Evolutionary conservation across 495 filamentous ascomycete genomes (phyloP).

Genomic region (Penicillium simplicissimum): DNA sequence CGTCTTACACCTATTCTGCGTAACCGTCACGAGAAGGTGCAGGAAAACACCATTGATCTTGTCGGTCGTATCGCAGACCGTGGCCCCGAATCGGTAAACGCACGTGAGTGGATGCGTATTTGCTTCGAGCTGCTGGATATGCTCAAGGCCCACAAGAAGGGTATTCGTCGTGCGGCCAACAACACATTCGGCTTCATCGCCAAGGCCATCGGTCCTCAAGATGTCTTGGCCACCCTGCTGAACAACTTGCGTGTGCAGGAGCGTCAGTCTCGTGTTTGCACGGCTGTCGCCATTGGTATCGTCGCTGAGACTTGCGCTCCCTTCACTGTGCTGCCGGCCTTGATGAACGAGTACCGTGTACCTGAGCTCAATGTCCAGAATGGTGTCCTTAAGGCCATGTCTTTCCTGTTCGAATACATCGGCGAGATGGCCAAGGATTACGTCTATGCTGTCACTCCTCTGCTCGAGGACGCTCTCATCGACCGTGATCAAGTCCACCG

Average conservation of each 20-base stretch:
- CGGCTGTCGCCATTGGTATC: conserved; percentile 97
- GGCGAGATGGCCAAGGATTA: conserved; percentile 99
- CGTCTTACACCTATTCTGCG: conserved; percentile 95
- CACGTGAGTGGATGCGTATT: conserved; percentile 99
- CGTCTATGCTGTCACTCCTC: conserved; percentile 95
- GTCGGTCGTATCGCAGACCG: conserved; percentile 98
- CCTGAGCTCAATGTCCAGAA: conserved; percentile 99
- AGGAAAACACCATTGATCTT: conserved; percentile 99
- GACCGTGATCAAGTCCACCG: conserved; percentile 98
- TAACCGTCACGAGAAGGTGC: conserved; percentile 99
- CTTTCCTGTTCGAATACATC: conserved; percentile 98
- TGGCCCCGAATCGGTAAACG: conserved; percentile 92
- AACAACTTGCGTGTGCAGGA: conserved; percentile 98
- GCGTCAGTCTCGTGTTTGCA: conserved; percentile 96
- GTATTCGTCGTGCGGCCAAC: conserved; percentile 96
- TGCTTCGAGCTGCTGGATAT: conserved; percentile 99
- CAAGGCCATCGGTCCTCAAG: conserved; percentile 97
- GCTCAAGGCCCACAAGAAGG: conserved; percentile 99
- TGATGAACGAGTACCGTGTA: conserved; percentile 99
- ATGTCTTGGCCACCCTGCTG: conserved; percentile 92
- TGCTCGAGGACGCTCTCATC: conserved; percentile 96
- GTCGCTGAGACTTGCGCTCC: conserved; percentile 99
- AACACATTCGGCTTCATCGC: conserved; percentile 99
- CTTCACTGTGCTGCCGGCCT: conserved; percentile 95
- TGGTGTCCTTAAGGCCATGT: conserved; percentile 94